Evolutionary conservation across 441 rosid genomes (phyloP).

Genomic region (Pelargonium citronellum): DNA sequence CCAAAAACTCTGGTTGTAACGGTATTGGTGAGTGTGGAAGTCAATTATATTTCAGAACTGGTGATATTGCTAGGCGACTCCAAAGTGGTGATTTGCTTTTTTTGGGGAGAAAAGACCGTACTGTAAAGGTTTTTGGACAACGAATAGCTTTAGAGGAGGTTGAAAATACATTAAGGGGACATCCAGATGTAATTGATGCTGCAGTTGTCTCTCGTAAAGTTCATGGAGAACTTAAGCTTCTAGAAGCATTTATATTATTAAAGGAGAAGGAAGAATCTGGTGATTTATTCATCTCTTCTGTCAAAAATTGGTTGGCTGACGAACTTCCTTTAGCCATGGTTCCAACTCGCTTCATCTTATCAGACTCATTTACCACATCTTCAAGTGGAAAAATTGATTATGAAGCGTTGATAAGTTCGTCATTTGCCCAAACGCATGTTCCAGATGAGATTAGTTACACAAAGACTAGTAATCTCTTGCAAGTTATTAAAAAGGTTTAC

Average conservation of each 20-base stretch:
- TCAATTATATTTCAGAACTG: constrained; percentile 58
- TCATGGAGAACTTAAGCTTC: constrained; percentile 37
- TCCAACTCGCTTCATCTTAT: constrained; percentile 47
- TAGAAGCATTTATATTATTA: constrained; percentile 52
- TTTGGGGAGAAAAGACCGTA: constrained; percentile 74
- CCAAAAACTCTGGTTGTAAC: constrained; percentile 32
- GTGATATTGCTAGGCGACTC: constrained; percentile 72
- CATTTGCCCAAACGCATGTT: constrained; percentile 19
- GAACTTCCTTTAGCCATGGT: constrained; percentile 68
- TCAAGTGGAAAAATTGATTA: constrained; percentile 86
- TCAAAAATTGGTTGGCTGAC: constrained; percentile 51
- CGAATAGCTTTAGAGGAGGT: constrained; percentile 73
- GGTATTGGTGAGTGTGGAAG: constrained; percentile 40
- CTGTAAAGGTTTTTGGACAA: constrained; percentile 69
- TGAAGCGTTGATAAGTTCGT: constrained; percentile 41
- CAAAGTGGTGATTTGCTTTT: constrained; percentile 68
- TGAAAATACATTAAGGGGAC: constrained; percentile 53
- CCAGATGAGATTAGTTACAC: constrained; percentile 28
- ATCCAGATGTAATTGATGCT: constrained; percentile 55
- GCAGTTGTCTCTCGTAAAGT: constrained; percentile 46
- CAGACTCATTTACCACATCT: constrained; percentile 57
- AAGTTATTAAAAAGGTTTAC: constrained; percentile 65
- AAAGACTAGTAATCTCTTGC: constrained; percentile 32
- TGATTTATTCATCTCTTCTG: constrained; percentile 33
- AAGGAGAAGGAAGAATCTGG: constrained; percentile 37